Evolutionary conservation across 306 rosid species (phyloP).

Genomic region (Biancaea sappan): DNA sequence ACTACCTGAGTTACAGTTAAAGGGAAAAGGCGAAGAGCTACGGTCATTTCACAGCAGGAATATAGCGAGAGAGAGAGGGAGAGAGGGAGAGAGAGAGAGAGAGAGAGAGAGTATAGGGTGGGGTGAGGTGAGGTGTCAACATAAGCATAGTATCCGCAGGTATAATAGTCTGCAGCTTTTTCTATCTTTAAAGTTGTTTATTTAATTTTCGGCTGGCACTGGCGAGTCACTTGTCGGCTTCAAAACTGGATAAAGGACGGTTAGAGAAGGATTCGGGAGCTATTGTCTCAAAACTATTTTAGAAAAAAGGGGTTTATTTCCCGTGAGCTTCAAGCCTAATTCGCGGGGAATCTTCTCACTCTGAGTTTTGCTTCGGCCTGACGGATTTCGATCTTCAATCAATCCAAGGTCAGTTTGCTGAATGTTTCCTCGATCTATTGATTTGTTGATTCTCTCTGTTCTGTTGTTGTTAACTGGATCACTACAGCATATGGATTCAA

Average conservation of each 20-base stretch:
- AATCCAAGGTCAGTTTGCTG: conserved; percentile 38
- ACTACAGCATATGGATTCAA: background rate
- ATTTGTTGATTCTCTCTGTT: background rate
- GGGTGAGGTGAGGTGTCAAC: conserved; percentile 44
- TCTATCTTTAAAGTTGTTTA: background rate
- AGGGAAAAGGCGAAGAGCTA: background rate
- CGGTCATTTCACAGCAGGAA: background rate
- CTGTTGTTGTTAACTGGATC: background rate
- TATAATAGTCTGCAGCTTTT: background rate
- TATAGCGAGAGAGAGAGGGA: background rate
- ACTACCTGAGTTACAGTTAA: background rate
- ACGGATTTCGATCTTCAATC: conserved; percentile 23
- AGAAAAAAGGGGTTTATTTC: background rate
- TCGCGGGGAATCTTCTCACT: conserved; percentile 2
- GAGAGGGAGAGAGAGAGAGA: conserved; percentile 8
- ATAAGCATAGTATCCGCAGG: conserved; percentile 33
- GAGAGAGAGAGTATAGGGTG: conserved; percentile 29
- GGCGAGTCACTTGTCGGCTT: conserved; percentile 39
- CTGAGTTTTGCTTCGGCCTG: conserved; percentile 17
- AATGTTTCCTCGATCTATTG: conserved; percentile 15
- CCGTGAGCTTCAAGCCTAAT: conserved; percentile 14
- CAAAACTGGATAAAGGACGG: conserved; percentile 21
- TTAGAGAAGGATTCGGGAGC: conserved; percentile 26
- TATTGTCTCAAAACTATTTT: conserved; percentile 13
- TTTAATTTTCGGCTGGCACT: conserved; percentile 17